A percentile compares a stretch with the other conserved stretches of the same genome.
Conservation (phyloP, 352 stramenopile species). For the Globisporangium spiculum region DNA sequence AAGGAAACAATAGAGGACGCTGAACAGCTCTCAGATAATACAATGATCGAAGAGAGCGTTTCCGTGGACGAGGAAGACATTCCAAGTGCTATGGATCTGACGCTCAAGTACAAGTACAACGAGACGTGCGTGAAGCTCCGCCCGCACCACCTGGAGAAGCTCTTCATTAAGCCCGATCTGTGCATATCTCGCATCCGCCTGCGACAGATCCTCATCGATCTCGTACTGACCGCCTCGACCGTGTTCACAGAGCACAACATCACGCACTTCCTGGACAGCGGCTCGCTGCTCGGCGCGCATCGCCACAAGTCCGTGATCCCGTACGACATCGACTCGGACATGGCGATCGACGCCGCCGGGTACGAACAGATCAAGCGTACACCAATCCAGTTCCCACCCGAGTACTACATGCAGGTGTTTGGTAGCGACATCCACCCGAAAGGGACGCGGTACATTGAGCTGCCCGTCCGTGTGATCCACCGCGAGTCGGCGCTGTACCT, state of each 20-base stretch:
- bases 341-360: constrained; percentile 19
- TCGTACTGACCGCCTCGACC: constrained; percentile 20
- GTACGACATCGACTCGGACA: constrained; percentile 30
- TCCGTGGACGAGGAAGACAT: background rate
- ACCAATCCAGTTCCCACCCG: constrained; percentile 18
- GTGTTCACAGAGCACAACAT: constrained; percentile 24
- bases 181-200: constrained; percentile 26
- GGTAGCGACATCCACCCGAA: constrained; percentile 18
- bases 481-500: constrained; percentile 24
- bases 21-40: background rate
- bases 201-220: constrained; percentile 23
- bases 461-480: constrained; percentile 26
- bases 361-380: constrained; percentile 18
- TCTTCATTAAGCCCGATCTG: constrained; percentile 9
- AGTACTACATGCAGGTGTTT: constrained; percentile 25
- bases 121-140: constrained; percentile 21
- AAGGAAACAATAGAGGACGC: background rate
- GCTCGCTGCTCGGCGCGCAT: constrained; percentile 25
- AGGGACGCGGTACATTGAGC: constrained; percentile 19
- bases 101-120: constrained; percentile 13
- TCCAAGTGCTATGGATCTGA: background rate
- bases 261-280: constrained; percentile 30
- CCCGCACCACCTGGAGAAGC: constrained; percentile 16
- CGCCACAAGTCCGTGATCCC: constrained; percentile 27
- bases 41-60: background rate